Evolutionary conservation across 768 basidiomycete species (phyloP).

Genomic region (Naganishia vaughanmartiniae): DNA sequence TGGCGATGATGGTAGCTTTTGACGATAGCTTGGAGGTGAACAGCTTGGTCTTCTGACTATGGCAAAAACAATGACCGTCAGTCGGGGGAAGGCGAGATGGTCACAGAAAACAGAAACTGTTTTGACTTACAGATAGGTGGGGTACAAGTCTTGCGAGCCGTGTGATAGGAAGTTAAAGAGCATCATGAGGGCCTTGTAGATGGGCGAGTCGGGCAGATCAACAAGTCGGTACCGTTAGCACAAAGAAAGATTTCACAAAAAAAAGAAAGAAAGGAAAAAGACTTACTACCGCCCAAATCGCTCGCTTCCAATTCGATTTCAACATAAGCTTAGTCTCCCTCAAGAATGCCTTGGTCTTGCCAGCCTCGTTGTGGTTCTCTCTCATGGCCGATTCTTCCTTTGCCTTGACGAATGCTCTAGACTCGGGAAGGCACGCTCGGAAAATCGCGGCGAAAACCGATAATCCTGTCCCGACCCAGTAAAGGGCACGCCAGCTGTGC

Average conservation of each 20-base stretch:
- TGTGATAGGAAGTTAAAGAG: conserved; percentile 71
- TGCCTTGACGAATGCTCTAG: conserved; percentile 66
- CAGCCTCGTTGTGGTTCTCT: conserved; percentile 40
- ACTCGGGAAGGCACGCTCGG: conserved; percentile 72
- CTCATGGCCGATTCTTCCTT: conserved; percentile 32
- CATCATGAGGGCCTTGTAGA: conserved; percentile 3
- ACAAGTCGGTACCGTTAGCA: no score
- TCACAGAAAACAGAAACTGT: not conserved
- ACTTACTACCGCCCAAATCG: conserved; percentile 48
- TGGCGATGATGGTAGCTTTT: conserved; percentile 75
- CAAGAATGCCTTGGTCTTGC: conserved; percentile 71
- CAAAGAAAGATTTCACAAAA: not conserved
- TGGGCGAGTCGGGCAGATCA: not conserved
- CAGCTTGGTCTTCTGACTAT: conserved; percentile 57
- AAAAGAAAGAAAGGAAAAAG: not conserved
- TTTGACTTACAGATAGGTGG: conserved; percentile 30
- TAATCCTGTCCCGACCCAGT: conserved; percentile 75
- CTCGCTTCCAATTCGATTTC: conserved; percentile 52
- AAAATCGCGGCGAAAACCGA: conserved; percentile 67
- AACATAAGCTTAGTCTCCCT: conserved; percentile 74
- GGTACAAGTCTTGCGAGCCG: conserved; percentile 45
- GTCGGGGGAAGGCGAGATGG: not conserved
- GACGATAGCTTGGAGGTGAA: conserved; percentile 63
- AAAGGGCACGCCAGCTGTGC: conserved; percentile 70
- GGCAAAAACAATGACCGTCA: conserved; percentile 8